Evolutionary conservation across 306 rosid genomes (phyloP), one percentile per base, ranked within the genome.

Genomic region (Fagus crenata): DNA sequence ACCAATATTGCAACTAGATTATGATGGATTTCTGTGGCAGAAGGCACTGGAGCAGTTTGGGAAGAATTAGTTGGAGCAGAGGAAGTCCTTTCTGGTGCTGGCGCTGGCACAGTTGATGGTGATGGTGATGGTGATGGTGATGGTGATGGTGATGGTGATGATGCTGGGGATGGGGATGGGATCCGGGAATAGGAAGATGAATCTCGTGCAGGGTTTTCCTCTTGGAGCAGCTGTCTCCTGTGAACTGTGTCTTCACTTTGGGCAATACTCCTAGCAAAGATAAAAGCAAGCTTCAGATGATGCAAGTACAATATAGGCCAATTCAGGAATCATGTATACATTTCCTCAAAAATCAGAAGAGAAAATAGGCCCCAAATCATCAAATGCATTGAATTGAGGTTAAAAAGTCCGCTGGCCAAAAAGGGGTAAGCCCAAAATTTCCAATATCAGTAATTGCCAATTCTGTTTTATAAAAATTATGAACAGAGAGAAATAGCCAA

Each of bases 221-320:
- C 3, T 1, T 0, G 28, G 65, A 14, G 84, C 56, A 83, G 84
- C 49, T 74, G 67, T 59, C 85, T 81, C 72, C 91, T 77, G 28
- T 58, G 78, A 85, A 46, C 54, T 5, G 67, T 51, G 40, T 56
- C 83, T 46, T 65, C 74, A 61, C 59, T 69, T 76, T 53, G 86
- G 65, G 60, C 78, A 55, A 53, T 37, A 67, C 77, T 80, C 84
- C 97, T 90, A 73, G 73, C 78, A 84, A 85, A 78, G 72, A 79
- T 13, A 32, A 72, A 64, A 55, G 5, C 70, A 78, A 32, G 9
- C 37, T 69, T 11, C 43, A n/a, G n/a, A 76, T 54, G 33, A 3
- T 39, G 53, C 1, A 76, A 61, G 28, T 58, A 83, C 32, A 72
- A 68, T 9, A 67, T 32, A 13, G 11, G 14, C 12, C 42, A 22